These are phyloP conservation scores for Canna indica DNA, from an alignment of 176 grass and related monocot species.

Conservation along the genomic window DNA sequence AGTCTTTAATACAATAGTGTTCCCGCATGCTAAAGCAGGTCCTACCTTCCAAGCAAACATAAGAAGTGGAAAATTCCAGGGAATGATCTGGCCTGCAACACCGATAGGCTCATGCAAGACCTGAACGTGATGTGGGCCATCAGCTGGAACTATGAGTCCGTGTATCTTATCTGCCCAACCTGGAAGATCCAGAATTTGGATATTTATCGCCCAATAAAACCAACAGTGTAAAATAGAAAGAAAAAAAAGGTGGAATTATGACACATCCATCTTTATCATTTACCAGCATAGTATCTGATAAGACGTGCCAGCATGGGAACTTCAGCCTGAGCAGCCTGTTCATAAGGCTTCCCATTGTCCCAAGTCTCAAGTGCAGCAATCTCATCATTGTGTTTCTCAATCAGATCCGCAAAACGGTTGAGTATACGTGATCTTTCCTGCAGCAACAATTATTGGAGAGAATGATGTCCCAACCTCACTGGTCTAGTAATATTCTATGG, in stretches of 20 bases:
- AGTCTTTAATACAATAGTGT: constrained; percentile 76
- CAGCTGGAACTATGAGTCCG: constrained; percentile 66
- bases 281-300: constrained; percentile 82
- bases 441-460: background rate
- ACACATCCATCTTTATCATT: background rate
- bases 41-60: constrained; percentile 93
- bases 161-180: constrained; percentile 93
- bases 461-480: background rate
- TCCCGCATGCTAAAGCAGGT: constrained; percentile 82
- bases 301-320: constrained; percentile 63
- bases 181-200: constrained; percentile 18
- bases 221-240: background rate
- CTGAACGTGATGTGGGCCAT: constrained; percentile 63
- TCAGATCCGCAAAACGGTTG: constrained; percentile 69
- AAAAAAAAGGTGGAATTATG: too few relatives aligned
- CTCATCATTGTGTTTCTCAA: constrained; percentile 62
- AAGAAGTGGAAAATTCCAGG: constrained; percentile 89
- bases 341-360: constrained; percentile 85
- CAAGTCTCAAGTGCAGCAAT: constrained; percentile 89
- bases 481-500: too few relatives aligned
- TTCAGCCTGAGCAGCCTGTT: constrained; percentile 43
- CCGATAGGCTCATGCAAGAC: constrained; percentile 88
- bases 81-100: constrained; percentile 77
- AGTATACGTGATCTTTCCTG: constrained; percentile 79
- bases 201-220: background rate